Evolutionary conservation across 2,329 filamentous ascomycete species (phyloP), one percentile per base, ranked within the genome.

Genomic region (Paraphoma sp.): DNA sequence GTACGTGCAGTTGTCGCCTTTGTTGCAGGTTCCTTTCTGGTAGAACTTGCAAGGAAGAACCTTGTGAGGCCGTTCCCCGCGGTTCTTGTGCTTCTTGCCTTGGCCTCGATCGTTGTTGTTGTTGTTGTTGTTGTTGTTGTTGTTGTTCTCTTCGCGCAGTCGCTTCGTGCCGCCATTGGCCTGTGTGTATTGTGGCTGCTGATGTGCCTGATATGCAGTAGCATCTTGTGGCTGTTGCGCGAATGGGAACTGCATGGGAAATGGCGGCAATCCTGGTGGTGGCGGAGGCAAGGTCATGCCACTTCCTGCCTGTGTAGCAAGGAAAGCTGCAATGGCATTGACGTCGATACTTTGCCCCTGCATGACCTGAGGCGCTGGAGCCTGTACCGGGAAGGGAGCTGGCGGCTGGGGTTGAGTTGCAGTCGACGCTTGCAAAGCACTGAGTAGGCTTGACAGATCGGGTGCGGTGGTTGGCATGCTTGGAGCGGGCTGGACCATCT

Each of bases 1-100:
- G 74, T 89, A 92, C 2, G 89, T 91, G 78, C 89, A 92, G 67
- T 87, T 87, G 36, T 89, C 87, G 18, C 89, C 89, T 71, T 91
- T 88, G 6, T 85, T 86, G 76, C 89, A 92, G 70, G 87, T 88
- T 12, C 89, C 89, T 70, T 89, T 85, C 55, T 85, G 82, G 81
- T 82, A 92, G 73, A 91, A 92, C 17, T 83, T 84, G 73, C 89
- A 92, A 5, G 88, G 83, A 68, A 75, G 62, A 6, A 77, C 71
- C 51, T 77, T 78, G 61, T 77, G 73, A 8, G 74, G 74, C 18
- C 68, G 62, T n/a, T 69, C 60, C 23, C 59, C 58, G 4, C 54
- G 60, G 14, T 57, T 60, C 53, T 70, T 73, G 51, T 64, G 66
- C 49, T 64, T 66, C 54, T 69, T 89, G 87, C 88, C 89, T 53